Base-by-base conservation (phyloP, 331 rosid species). In the Acacia concinna region DNA sequence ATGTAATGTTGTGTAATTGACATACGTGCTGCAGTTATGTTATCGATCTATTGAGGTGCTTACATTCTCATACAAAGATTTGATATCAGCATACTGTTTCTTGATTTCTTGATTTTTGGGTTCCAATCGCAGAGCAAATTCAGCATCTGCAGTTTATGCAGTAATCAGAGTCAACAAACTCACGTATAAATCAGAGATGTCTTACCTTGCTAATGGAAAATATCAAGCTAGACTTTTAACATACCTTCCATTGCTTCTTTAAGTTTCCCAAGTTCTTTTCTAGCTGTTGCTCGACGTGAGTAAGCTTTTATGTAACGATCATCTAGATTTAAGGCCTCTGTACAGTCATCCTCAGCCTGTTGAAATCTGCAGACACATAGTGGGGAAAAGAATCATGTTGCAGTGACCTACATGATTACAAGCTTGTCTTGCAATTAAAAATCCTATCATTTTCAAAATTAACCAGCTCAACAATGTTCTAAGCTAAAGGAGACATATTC, bases 271-370 rank as follows among this genome's bases (percentile, higher is more conserved):
- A 90, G 94, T 85, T 91, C 99, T 85, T 91, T 96, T 80, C 96
- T 90, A 41, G 97, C 93, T 35, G 97, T 90, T 75, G 93, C 96
- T 77, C 99, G 86, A 46, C 98, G 91, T 47, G 97, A 96, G 81
- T 96, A 93, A 62, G 98, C 98, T 88, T 96, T 96, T 74, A 96
- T 93, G 84, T 91, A 96, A 69, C 92, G 96, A 73, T 93, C 99
- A 84, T 96, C 99, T 43, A 96, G 87, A 81, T 93, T 85, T 86
- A 96, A 89, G 81, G 98, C 98, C 84, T 93, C 98, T 20, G 97
- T 93, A 81, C 99, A 90, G 86, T 96, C 99, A 84, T 93, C 92
- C 85, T 93, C 97, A 43, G 99, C 98, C 81, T 90, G 94, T 79
- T 79, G 87, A 85, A 85, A 93, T 86, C 99, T 96, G 83, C 62